Percentiles rank a stretch among this genome's conserved stretches.
These are phyloP conservation scores for Alloteropsis angusta DNA, from an alignment of 202 grass and related monocot species.

Conservation along the genomic window DNA sequence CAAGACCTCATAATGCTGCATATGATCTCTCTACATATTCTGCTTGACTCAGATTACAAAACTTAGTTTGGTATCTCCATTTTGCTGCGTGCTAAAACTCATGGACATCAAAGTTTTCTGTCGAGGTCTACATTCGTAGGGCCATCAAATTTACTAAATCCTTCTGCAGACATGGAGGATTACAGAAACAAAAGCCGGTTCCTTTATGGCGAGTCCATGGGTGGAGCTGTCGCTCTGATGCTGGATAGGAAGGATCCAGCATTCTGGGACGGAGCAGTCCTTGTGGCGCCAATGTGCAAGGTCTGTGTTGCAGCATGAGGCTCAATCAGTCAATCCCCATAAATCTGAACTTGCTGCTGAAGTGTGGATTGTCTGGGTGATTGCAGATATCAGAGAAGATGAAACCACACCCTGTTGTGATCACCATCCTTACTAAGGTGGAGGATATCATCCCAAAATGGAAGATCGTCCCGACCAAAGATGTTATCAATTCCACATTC, in stretches of 20 bases:
- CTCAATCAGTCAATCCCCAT: not conserved
- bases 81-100: not conserved
- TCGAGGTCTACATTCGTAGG: not conserved
- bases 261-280: constrained; percentile 83
- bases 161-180: constrained; percentile 37
- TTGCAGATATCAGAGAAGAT: constrained; percentile 83
- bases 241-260: constrained; percentile 62
- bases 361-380: not conserved
- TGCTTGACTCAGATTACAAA: not conserved
- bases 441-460: constrained; percentile 91
- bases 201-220: constrained; percentile 93
- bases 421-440: constrained; percentile 54
- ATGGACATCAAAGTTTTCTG: not conserved
- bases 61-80: not conserved
- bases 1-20: not conserved
- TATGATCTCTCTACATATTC: not conserved
- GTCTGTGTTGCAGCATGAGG: not conserved
- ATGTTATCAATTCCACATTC: constrained; percentile 76
- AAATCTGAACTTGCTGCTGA: not conserved
- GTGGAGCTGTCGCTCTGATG: constrained; percentile 56
- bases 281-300: constrained; percentile 93
- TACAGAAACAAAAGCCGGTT: constrained; percentile 66
- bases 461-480: constrained; percentile 85
- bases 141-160: not conserved
- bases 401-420: constrained; percentile 64